Evolutionary conservation across 2,329 filamentous ascomycete genomes (phyloP).

Genomic region (Cytospora leucostoma): DNA sequence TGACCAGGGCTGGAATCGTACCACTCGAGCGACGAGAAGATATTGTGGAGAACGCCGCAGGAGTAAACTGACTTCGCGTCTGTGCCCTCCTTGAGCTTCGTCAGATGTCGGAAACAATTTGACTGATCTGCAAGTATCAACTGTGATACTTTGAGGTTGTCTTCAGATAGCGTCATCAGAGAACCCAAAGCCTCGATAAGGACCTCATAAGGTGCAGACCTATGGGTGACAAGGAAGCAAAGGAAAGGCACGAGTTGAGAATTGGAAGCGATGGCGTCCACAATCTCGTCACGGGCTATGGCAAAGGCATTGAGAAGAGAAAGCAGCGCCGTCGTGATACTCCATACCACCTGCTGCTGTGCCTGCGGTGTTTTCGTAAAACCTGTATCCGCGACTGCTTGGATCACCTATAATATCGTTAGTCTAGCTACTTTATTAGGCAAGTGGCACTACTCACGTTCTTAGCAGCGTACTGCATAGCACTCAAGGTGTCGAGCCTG

Average conservation of each 20-base stretch:
- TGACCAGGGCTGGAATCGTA: constrained; percentile 52
- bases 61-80: constrained; percentile 55
- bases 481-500: constrained; percentile 61
- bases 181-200: constrained; percentile 55
- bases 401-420: constrained; percentile 22
- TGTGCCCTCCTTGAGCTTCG: constrained; percentile 49
- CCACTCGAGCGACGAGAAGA: constrained; percentile 58
- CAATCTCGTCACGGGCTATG: constrained; percentile 62
- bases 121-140: constrained; percentile 53
- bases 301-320: constrained; percentile 56
- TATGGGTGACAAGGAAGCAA: constrained; percentile 51
- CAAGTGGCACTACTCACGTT: constrained; percentile 9
- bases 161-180: constrained; percentile 61
- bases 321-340: constrained; percentile 55
- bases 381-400: constrained; percentile 39
- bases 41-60: constrained; percentile 63
- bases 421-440: constrained; percentile 20
- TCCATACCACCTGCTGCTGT: constrained; percentile 56
- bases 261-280: constrained; percentile 54
- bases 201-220: constrained; percentile 44
- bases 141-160: constrained; percentile 56
- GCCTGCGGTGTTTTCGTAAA: constrained; percentile 53
- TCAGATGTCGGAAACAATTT: constrained; percentile 51
- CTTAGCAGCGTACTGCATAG: constrained; percentile 42
- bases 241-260: constrained; percentile 54